A percentile compares a stretch with the other conserved stretches of the same genome.
These are phyloP conservation scores for Penicillium sp. DNA, from an alignment of 2,329 filamentous ascomycete species.

Conservation along the genomic window DNA sequence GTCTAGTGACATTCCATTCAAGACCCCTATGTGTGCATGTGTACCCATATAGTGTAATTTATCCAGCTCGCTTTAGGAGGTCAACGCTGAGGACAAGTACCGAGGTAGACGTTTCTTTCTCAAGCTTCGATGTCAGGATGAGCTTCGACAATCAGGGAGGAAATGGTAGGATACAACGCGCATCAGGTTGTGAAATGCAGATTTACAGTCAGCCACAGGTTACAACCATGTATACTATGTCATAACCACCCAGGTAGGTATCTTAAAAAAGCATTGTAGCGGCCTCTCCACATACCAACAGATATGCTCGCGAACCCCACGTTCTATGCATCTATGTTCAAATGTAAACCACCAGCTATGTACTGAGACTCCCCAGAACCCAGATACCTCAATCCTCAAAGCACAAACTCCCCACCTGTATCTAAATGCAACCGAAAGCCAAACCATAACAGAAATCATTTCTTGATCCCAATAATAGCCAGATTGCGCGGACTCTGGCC, in stretches of 20 bases:
- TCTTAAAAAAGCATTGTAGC: background rate
- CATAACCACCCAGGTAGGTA: background rate
- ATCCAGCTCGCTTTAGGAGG: background rate
- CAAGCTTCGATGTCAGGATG: background rate
- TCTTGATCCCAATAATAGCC: slow-evolving; percentile 88
- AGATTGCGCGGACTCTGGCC: slow-evolving; percentile 80
- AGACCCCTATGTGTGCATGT: background rate
- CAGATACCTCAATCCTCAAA: background rate
- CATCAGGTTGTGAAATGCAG: background rate
- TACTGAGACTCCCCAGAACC: background rate
- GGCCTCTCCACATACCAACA: background rate
- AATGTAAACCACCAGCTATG: background rate
- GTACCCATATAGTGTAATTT: background rate
- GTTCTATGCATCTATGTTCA: background rate
- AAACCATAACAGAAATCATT: slow-evolving; percentile 31
- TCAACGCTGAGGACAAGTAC: background rate
- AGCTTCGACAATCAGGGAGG: background rate
- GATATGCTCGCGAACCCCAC: background rate
- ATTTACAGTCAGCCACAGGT: background rate
- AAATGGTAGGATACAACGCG: background rate
- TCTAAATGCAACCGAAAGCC: background rate
- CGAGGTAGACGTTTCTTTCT: background rate
- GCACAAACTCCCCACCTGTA: background rate
- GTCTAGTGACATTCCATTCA: background rate
- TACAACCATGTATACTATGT: background rate